phyloP scores from a whole-genome alignment of 2,329 filamentous ascomycete genomes.

The Xylariaceae sp. region DNA sequence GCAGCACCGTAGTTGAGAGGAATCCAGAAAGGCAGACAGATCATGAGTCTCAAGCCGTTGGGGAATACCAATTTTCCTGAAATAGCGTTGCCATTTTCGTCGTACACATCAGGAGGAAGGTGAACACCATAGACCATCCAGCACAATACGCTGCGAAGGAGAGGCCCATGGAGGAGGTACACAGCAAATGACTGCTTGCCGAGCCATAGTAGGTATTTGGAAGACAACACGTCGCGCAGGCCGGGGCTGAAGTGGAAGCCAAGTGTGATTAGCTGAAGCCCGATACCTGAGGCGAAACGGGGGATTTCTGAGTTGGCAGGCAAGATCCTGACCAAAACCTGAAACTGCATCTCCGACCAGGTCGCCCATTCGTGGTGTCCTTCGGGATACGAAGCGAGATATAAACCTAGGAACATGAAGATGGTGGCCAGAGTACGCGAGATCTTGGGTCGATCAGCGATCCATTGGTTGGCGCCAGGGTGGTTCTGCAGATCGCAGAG shows the following conservation, averaged over 20 bases:
- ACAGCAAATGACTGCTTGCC: constrained; percentile 62
- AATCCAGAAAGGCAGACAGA: constrained; percentile 41
- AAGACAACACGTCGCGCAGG: constrained; percentile 49
- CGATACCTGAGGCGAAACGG: constrained; percentile 35
- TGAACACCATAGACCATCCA: constrained; percentile 54
- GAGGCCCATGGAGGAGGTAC: constrained; percentile 58
- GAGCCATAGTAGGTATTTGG: constrained; percentile 54
- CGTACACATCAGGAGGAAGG: constrained; percentile 30
- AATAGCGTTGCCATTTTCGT: constrained; percentile 32
- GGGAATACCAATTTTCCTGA: constrained; percentile 35
- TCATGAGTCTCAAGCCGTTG: constrained; percentile 30
- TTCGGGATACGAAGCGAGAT: constrained; percentile 58
- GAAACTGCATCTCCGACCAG: constrained; percentile 48
- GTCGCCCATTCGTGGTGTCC: constrained; percentile 46
- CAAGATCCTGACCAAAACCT: constrained; percentile 39
- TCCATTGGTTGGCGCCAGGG: constrained; percentile 41
- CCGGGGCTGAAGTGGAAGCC: constrained; percentile 28
- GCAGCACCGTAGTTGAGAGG: constrained; percentile 42
- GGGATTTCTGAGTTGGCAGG: constrained; percentile 42
- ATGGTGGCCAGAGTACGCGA: constrained; percentile 41
- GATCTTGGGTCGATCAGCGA: constrained; percentile 39
- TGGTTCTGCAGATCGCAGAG: constrained; percentile 54
- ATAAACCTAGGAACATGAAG: constrained; percentile 48
- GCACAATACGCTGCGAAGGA: constrained; percentile 54
- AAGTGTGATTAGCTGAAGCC: constrained; percentile 27